Conservation (phyloP, 805 yeast genomes). For the Yamadazyma tumulicola region DNA sequence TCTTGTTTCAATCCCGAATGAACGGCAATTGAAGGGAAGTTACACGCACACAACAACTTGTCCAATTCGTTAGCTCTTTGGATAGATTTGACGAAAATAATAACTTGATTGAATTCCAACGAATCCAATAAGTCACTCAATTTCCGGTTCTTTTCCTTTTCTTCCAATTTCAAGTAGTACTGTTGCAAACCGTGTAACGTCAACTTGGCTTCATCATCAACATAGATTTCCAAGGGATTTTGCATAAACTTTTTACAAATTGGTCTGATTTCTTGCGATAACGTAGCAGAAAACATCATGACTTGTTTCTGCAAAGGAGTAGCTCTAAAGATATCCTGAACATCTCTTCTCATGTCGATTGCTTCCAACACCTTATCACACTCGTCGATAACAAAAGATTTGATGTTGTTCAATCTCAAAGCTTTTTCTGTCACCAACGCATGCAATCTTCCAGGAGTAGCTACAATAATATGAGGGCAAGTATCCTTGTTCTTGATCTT, state of each 20-base stretch:
- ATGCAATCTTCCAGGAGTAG: conserved; percentile 96
- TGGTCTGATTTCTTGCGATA: conserved; percentile 91
- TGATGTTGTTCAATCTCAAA: conserved; percentile 81
- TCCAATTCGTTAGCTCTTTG: conserved; percentile 90
- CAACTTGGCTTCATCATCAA: conserved; percentile 95
- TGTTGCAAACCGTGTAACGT: conserved; percentile 98
- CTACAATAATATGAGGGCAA: conserved; percentile 94
- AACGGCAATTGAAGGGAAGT: conserved; percentile 96
- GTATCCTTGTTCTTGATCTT: conserved; percentile 87
- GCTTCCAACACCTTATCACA: conserved; percentile 96
- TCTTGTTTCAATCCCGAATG: conserved; percentile 95
- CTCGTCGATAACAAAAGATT: conserved; percentile 94
- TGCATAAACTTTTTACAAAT: conserved; percentile 97
- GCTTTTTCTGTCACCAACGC: conserved; percentile 91
- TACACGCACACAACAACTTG: conserved; percentile 82
- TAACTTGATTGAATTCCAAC: conserved; percentile 96
- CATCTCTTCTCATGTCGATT: conserved; percentile 95
- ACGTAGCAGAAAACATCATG: conserved; percentile 98
- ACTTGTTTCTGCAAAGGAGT: conserved; percentile 99
- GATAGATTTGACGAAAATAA: conserved; percentile 90
- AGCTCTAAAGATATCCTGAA: conserved; percentile 94
- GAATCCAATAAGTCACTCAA: conserved; percentile 89
- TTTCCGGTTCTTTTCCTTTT: conserved; percentile 89
- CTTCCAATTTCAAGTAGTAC: conserved; percentile 84
- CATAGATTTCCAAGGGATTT: conserved; percentile 94